phyloP scores from a whole-genome alignment of 2,329 filamentous ascomycete species.

The Fusarium proliferatum region DNA sequence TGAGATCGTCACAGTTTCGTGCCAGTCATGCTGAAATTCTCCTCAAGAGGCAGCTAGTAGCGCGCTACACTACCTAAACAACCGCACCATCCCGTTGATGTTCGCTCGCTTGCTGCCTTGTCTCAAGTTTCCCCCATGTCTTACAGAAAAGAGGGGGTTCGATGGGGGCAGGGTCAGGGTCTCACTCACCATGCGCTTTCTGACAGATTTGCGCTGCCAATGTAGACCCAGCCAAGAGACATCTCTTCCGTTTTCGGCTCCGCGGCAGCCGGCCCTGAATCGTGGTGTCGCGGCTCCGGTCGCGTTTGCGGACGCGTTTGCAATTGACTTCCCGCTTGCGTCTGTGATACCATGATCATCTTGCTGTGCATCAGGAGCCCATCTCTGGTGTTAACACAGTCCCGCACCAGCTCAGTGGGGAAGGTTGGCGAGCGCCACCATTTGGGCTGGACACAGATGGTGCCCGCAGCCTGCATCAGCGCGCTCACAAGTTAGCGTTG shows the following conservation, averaged over 20 bases:
- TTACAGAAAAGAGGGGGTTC: conserved; percentile 28
- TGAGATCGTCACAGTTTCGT: conserved; percentile 37
- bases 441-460: conserved; percentile 80
- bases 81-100: conserved; percentile 36
- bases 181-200: conserved; percentile 84
- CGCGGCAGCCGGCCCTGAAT: conserved; percentile 20
- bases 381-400: conserved; percentile 76
- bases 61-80: conserved; percentile 18
- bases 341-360: conserved; percentile 63
- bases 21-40: conserved; percentile 26
- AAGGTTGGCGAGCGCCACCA: conserved; percentile 80
- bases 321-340: conserved; percentile 28
- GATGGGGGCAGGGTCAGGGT: conserved; percentile 15
- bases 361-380: conserved; percentile 93
- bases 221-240: conserved; percentile 76
- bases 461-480: conserved; percentile 75
- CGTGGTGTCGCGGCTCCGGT: conserved; percentile 23
- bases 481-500: conserved; percentile 40
- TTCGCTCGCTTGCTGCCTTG: conserved; percentile 37
- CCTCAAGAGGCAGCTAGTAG: conserved; percentile 31
- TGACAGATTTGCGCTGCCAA: conserved; percentile 91
- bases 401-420: conserved; percentile 76
- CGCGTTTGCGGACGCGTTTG: conserved; percentile 25
- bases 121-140: conserved; percentile 41
- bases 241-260: conserved; percentile 35